Base-by-base conservation (phyloP, 2,329 filamentous ascomycete species). In the Fusarium nisikadoi region DNA sequence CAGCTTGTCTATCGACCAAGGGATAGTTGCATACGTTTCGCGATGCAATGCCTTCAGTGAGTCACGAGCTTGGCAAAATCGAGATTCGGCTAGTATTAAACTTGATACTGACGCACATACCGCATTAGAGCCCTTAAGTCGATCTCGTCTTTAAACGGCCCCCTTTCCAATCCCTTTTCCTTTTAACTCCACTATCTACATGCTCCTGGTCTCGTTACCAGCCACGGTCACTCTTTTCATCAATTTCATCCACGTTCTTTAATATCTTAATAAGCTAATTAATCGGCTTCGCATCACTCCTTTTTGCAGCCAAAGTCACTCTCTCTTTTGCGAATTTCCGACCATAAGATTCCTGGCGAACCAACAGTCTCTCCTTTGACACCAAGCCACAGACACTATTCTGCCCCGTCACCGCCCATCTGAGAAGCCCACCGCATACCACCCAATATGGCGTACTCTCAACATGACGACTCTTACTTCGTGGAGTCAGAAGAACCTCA, bases 191-290 rank as follows among this genome's bases (percentile, higher is more conserved):
- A 75, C 76, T 78, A 76, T 74, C 65, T 73, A 62, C 83, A 84
- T 84, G 82, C 82, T 82, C 79, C 80, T 81, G 82, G 83, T 83
- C 81, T 81, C 80, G 75, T 80, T 81, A 65, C 82, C 83, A 83
- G 84, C 86, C 86, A 85, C 82, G 79, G 85, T 87, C 88, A 87
- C 85, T 90, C 87, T 82, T 89, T 89, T 84, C 77, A 75, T 84
- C 77, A 75, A 80, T 81, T 78, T 76, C 81, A 77, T 85, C 86
- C 84, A 88, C 87, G 80, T 84, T 89, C 87, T 76, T 89, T 89
- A 89, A 89, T 89, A 86, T 77, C 79, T 79, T 89, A 88, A 88
- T 86, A 83, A 79, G 83, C 79, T 84, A 80, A 83, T 83, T 79
- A 79, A 80, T 81, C 79, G 81, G 81, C 79, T 81, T 82, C 47